These are phyloP conservation scores for Tinospora cordifolia DNA, from an alignment of 164 flowering plant genomes.

Conservation along the genomic window DNA sequence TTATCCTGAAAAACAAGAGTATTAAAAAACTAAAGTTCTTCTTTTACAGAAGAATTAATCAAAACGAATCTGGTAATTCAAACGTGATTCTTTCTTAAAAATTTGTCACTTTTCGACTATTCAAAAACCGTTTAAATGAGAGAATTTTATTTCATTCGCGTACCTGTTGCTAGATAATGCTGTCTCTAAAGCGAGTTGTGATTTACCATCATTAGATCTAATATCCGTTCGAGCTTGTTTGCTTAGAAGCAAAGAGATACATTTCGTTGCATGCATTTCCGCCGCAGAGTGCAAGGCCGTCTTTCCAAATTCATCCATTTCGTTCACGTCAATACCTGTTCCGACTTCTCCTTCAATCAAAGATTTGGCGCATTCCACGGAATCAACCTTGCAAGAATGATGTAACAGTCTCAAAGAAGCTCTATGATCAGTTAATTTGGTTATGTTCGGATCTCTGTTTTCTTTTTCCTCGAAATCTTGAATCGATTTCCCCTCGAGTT, in stretches of 20 bases:
- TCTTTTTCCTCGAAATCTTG: conserved; percentile 6
- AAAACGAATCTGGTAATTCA: too few species aligned
- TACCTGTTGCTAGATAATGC: conserved; percentile 33
- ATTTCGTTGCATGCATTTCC: conserved; percentile 28
- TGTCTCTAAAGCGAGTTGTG: conserved; percentile 34
- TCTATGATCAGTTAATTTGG: conserved; percentile 6
- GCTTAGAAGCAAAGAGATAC: conserved; percentile 35
- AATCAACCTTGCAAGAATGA: conserved; percentile 35
- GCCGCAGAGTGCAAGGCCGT: conserved; percentile 52
- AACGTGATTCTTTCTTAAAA: not conserved
- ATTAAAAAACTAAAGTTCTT: not conserved
- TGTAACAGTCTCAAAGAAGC: conserved; percentile 26
- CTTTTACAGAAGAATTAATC: not conserved
- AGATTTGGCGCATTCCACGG: conserved; percentile 36
- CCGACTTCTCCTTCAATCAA: conserved; percentile 40
- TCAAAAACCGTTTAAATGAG: not conserved
- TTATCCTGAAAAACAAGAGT: conserved; percentile 29
- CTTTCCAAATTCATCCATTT: conserved; percentile 25
- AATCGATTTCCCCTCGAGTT: too few species aligned
- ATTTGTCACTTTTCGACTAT: not conserved
- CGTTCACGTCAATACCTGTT: conserved; percentile 25
- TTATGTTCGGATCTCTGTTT: conserved; percentile 5
- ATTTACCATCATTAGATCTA: conserved; percentile 28
- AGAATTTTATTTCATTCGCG: not conserved
- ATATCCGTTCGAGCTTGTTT: conserved; percentile 44